Evolutionary conservation across 176 grass and related monocot species (phyloP), one percentile per base, ranked within the genome.

Genomic region (Tuctoria greenei): DNA sequence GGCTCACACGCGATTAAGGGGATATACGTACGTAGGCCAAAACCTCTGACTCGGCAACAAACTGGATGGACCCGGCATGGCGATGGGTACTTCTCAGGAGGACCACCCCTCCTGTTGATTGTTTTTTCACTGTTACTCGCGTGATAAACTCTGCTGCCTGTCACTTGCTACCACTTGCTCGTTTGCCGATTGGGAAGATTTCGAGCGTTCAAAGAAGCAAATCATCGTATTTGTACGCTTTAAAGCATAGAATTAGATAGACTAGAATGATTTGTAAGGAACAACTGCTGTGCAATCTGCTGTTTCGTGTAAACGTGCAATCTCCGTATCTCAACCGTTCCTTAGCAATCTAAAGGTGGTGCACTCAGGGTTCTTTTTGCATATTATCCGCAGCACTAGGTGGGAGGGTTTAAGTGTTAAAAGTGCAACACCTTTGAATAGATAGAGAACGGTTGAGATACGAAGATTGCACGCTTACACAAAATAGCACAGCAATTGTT

Each of bases 1-100:
- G 27, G 70, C 65, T 65, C 72, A 77, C 59, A 5, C 52, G n/a
- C 7, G n/a, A 56, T 55, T 20, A 23, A 14, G 15, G 18, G 14
- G 12, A 3, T 20, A 61, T n/a, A n/a, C n/a, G n/a, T n/a, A 57
- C 24, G 38, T 13, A 78, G 23, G 65, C 70, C 38, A 75, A 52
- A 3, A 20, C 13, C 77, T 56, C 18, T 21, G 76, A 84, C 57
- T 72, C 20, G 47, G 71, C 81, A 87, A 84, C 86, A 60, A 84
- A 75, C 71, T 37, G 1, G 72, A 62, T 84, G 77, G 71, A 65
- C 76, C 86, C 61, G 67, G 68, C 49, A 47, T 60, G 41, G 42
- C 54, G 74, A 82, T 78, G 47, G 58, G 1, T 68, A 67, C 69
- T 67, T 41, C 9, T 0, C 3, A 6, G 20, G 35, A 64, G 64